Percentiles rank a stretch among this genome's conserved stretches.
These are phyloP conservation scores for Pseudocercospora fuligena DNA, from an alignment of 2,329 filamentous ascomycete species.

Conservation along the genomic window DNA sequence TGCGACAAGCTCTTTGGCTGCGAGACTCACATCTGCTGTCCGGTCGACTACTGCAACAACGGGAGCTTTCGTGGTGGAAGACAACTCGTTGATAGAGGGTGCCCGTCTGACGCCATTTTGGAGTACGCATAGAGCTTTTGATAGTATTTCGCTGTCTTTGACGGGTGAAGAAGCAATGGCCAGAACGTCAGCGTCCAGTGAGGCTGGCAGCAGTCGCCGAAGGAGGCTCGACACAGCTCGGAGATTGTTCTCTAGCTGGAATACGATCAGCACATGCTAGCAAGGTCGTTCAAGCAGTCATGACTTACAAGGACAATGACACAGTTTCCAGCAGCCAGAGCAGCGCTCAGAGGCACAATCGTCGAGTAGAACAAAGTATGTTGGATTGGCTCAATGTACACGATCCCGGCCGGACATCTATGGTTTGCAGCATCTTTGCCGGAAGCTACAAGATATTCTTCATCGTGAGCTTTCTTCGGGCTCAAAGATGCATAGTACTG, in stretches of 20 bases:
- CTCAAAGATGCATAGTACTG: slow-evolving; percentile 49
- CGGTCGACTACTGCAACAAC: slow-evolving; percentile 65
- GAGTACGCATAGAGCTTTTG: slow-evolving; percentile 39
- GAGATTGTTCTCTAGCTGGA: slow-evolving; percentile 48
- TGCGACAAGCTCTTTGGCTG: slow-evolving; percentile 58
- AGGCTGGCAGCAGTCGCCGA: slow-evolving; percentile 44
- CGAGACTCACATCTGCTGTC: slow-evolving; percentile 58
- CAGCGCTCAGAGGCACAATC: slow-evolving; percentile 51
- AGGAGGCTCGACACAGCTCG: slow-evolving; percentile 44
- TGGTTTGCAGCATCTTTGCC: slow-evolving; percentile 45
- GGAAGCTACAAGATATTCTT: slow-evolving; percentile 51
- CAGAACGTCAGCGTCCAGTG: slow-evolving; percentile 57
- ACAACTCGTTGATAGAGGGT: slow-evolving; percentile 39
- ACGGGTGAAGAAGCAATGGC: slow-evolving; percentile 46
- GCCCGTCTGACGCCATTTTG: slow-evolving; percentile 37
- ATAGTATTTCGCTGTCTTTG: slow-evolving; percentile 34
- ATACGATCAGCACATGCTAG: slow-evolving; percentile 5
- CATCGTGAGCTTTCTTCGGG: slow-evolving; percentile 43
- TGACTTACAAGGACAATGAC: slow-evolving; percentile 53
- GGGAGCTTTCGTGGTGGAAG: slow-evolving; percentile 42
- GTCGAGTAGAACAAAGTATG: slow-evolving; percentile 57
- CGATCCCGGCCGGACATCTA: slow-evolving; percentile 47
- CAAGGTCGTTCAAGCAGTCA: neutral
- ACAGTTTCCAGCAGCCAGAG: slow-evolving; percentile 58
- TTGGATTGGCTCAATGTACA: slow-evolving; percentile 54